phyloP scores from a whole-genome alignment of 2,329 filamentous ascomycete genomes.

The Elsinoe ampelina region DNA sequence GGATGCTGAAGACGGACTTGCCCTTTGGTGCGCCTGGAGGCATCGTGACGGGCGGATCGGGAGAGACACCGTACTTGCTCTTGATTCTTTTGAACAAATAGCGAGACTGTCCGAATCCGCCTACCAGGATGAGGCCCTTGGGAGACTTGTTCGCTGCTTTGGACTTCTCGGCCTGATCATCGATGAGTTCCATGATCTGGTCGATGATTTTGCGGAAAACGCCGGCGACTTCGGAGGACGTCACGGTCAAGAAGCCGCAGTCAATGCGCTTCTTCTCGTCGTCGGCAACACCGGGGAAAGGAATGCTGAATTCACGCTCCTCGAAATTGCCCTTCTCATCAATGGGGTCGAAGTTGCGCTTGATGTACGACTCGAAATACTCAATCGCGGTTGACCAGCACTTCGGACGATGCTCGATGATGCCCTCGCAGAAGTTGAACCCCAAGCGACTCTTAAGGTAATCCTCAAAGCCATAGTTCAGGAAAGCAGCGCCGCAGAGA shows the following conservation, averaged over 20 bases:
- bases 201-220: slow-evolving; percentile 58
- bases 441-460: slow-evolving; percentile 46
- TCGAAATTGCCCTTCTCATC: slow-evolving; percentile 56
- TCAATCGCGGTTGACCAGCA: slow-evolving; percentile 64
- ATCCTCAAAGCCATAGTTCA: slow-evolving; percentile 66
- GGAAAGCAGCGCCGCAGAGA: slow-evolving; percentile 66
- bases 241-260: slow-evolving; percentile 67
- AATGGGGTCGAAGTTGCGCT: slow-evolving; percentile 60
- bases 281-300: slow-evolving; percentile 66
- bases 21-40: too few relatives aligned
- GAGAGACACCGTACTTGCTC: slow-evolving; percentile 47
- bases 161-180: slow-evolving; percentile 37
- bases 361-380: slow-evolving; percentile 79
- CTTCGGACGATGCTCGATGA: slow-evolving; percentile 68
- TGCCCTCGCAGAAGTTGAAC: slow-evolving; percentile 50
- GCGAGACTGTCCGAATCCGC: slow-evolving; percentile 65
- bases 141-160: slow-evolving; percentile 32
- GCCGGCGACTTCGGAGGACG: slow-evolving; percentile 54
- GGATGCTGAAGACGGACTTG: slow-evolving; percentile 19
- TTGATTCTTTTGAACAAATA: slow-evolving; percentile 65
- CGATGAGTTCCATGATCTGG: slow-evolving; percentile 31
- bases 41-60: too few relatives aligned
- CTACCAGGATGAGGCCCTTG: slow-evolving; percentile 67
- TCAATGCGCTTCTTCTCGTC: slow-evolving; percentile 68
- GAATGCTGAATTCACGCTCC: slow-evolving; percentile 57